Evolutionary conservation across 1,139 yeast species (phyloP).

Genomic region (Hansenula sp.): DNA sequence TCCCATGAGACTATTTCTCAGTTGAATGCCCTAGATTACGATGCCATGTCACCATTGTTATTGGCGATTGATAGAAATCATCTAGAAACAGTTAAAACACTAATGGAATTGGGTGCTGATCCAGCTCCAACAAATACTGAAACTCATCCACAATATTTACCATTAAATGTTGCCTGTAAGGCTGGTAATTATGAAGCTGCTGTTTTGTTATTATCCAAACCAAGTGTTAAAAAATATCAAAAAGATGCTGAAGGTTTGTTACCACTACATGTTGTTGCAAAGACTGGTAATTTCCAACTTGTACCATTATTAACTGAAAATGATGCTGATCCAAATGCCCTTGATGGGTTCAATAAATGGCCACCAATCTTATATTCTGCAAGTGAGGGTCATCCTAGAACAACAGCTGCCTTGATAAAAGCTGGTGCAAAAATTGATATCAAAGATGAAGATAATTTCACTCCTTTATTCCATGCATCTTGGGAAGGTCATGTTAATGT

Average conservation of each 20-base stretch:
- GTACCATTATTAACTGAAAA: slow-evolving; percentile 63
- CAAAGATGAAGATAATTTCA: slow-evolving; percentile 79
- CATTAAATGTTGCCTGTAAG: slow-evolving; percentile 87
- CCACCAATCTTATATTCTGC: slow-evolving; percentile 91
- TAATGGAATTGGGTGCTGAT: slow-evolving; percentile 43
- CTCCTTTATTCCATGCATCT: slow-evolving; percentile 84
- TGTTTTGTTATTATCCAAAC: slow-evolving; percentile 33
- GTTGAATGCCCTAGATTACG: slow-evolving; percentile 48
- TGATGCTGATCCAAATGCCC: slow-evolving; percentile 75
- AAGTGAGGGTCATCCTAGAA: slow-evolving; percentile 71
- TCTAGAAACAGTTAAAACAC: slow-evolving; percentile 42
- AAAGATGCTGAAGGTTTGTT: slow-evolving; percentile 85
- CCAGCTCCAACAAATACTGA: slow-evolving; percentile 45
- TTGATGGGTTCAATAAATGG: slow-evolving; percentile 89
- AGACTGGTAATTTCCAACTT: slow-evolving; percentile 71
- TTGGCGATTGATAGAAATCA: slow-evolving; percentile 73
- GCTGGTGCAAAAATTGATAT: slow-evolving; percentile 69
- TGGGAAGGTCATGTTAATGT: slow-evolving; percentile 90
- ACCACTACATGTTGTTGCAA: slow-evolving; percentile 85
- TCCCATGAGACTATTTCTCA: slow-evolving; percentile 9
- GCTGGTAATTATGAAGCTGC: slow-evolving; percentile 74
- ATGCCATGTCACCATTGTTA: slow-evolving; percentile 75
- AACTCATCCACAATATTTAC: slow-evolving; percentile 66
- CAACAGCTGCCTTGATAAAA: slow-evolving; percentile 66
- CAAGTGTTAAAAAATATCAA: slow-evolving; percentile 33